Percentiles rank a stretch among this genome's conserved stretches.
phyloP scores from a whole-genome alignment of 1,284 basidiomycete genomes.

The Xanthoconium separans region DNA sequence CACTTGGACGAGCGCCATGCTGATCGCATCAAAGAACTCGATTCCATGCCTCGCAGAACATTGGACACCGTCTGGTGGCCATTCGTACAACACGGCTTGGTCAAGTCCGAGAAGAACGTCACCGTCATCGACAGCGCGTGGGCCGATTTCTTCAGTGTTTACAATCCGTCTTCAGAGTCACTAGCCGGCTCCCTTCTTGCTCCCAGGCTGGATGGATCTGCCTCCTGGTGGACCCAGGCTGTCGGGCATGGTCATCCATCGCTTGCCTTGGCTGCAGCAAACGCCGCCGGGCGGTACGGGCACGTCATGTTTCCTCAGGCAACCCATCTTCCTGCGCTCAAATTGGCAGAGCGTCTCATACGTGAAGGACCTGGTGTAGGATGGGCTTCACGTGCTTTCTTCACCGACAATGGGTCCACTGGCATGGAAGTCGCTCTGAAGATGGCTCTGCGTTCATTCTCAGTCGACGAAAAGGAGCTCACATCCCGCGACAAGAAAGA shows the following conservation, averaged over 20 bases:
- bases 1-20: slow-evolving; percentile 68
- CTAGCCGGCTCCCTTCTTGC: slow-evolving; percentile 49
- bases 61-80: slow-evolving; percentile 93
- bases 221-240: slow-evolving; percentile 98
- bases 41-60: slow-evolving; percentile 78
- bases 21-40: slow-evolving; percentile 64
- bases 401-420: slow-evolving; percentile 93
- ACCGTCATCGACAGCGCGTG: slow-evolving; percentile 92
- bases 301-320: slow-evolving; percentile 96
- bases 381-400: slow-evolving; percentile 93
- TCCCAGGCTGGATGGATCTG: slow-evolving; percentile 86
- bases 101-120: slow-evolving; percentile 70
- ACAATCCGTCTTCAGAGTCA: slow-evolving; percentile 35
- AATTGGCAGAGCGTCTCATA: slow-evolving; percentile 72
- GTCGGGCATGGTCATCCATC: slow-evolving; percentile 82
- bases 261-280: slow-evolving; percentile 83
- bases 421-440: slow-evolving; percentile 97
- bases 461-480: slow-evolving; percentile 41
- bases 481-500: slow-evolving; percentile 46
- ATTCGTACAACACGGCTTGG: slow-evolving; percentile 88
- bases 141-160: slow-evolving; percentile 82
- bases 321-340: slow-evolving; percentile 82
- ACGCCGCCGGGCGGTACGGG: slow-evolving; percentile 91
- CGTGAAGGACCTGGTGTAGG: slow-evolving; percentile 73
- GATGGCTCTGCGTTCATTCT: slow-evolving; percentile 86